Base-by-base conservation (phyloP, 768 basidiomycete genomes). In the Kockovaella imperatae region DNA sequence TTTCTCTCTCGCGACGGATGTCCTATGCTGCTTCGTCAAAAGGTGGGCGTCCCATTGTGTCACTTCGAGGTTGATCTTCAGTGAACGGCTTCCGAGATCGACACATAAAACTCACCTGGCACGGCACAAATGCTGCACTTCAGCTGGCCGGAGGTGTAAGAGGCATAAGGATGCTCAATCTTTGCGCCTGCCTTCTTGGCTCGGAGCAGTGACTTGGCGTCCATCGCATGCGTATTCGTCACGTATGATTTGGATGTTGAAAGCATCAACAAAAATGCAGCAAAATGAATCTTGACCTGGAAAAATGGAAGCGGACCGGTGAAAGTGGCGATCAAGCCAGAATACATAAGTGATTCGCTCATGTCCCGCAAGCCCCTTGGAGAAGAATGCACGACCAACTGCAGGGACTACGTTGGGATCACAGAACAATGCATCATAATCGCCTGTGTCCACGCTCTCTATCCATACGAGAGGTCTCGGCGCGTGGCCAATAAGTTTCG, bases 41-140 rank as follows among this genome's bases (percentile, higher is more conserved):
- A 65, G 30, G 50, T 69, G 68, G 17, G 62, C 68, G 24, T 66
- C 62, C 68, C 68, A 69, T 47, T 69, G 62, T 47, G 60, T 60
- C 14, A 65, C 68, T 69, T 34, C 8, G 11, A 5, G 29, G 24
- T n/a, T n/a, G n/a, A n/a, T 42, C 29, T 20, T 14, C 29, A 36
- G 10, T 10, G 8, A 4, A 31, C 13, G 17, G 13, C 14, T 13
- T 39, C 40, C 5, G 29, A 42, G 29, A 25, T 26, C 14, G 29
- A 32, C 15, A 20, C 15, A 32, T 2, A 2, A 29, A 24, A 53
- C 54, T 49, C 39, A 69, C 68, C 68, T 47, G 64, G 63, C 6
- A 60, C 53, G 41, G 65, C 65, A 42, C 68, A 69, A 35, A 67
- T 48, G 11, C 57, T 56, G 51, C 68, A 69, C 26, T 60, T 52